phyloP scores from a whole-genome alignment of 108 stramenopile species.

The Aurantiochytrium sp. region DNA sequence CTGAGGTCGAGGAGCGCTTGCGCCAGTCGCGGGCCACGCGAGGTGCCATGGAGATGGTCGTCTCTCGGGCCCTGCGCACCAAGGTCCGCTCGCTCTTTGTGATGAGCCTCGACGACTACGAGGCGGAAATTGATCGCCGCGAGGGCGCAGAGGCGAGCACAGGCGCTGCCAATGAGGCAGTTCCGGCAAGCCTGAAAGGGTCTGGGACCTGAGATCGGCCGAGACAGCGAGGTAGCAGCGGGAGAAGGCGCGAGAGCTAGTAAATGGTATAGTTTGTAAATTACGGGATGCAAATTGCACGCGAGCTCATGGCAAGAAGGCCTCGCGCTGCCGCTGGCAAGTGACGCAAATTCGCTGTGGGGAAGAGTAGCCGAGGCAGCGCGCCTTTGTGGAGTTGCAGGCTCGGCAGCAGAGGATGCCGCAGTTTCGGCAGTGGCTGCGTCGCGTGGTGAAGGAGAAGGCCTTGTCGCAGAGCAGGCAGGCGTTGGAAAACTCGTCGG shows the following conservation, averaged over 20 bases:
- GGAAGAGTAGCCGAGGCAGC: neutral
- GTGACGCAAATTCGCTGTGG: neutral
- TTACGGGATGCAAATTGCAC: too few species aligned
- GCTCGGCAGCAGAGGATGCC: neutral
- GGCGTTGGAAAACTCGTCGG: neutral
- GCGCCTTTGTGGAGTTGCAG: neutral
- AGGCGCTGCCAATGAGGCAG: neutral
- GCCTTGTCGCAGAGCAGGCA: neutral
- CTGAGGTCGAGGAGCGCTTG: neutral
- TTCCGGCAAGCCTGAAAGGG: too few species aligned
- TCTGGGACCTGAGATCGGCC: too few species aligned
- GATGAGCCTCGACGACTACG: neutral
- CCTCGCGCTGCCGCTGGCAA: neutral
- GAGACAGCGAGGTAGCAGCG: too few species aligned
- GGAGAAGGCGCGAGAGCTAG: too few species aligned
- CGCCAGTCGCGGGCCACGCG: neutral
- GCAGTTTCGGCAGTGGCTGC: constrained; percentile 4
- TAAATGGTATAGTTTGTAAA: too few species aligned
- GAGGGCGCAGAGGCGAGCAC: neutral
- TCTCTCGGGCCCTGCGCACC: neutral
- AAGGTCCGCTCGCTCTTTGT: neutral
- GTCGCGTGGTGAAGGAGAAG: neutral
- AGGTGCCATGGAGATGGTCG: neutral
- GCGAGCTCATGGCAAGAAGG: neutral
- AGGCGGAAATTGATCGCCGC: neutral